Conservation (phyloP, 441 rosid genomes). For the Euphorbia celastroides region DNA sequence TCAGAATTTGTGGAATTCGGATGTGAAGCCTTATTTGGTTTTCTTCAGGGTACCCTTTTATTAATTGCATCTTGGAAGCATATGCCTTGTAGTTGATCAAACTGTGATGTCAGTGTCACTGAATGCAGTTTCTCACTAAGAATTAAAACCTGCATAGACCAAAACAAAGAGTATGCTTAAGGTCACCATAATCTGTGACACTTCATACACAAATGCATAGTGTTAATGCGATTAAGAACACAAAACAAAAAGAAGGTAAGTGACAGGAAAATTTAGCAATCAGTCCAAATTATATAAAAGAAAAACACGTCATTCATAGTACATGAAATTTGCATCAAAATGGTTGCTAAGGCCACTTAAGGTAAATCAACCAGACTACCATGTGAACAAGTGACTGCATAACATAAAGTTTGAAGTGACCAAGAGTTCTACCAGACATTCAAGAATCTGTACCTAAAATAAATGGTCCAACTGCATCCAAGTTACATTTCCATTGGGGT, state of each 20-base stretch:
- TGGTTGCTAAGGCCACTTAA: background rate
- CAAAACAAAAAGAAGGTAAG: background rate
- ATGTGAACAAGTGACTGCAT: background rate
- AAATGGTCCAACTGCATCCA: too few species aligned
- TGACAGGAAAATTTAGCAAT: too few species aligned
- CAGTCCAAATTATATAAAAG: background rate
- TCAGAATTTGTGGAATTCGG: slow-evolving; percentile 38
- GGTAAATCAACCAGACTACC: background rate
- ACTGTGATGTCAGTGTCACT: slow-evolving; percentile 69
- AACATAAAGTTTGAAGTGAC: background rate
- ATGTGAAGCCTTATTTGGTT: slow-evolving; percentile 37
- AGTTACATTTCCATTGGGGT: too few species aligned
- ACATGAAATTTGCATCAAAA: background rate
- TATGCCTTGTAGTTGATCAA: slow-evolving; percentile 82
- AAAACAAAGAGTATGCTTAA: background rate
- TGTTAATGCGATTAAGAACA: background rate
- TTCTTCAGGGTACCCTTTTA: slow-evolving; percentile 72
- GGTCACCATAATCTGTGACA: slow-evolving; percentile 29
- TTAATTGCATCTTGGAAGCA: slow-evolving; percentile 91
- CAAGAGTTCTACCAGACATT: background rate
- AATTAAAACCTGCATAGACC: slow-evolving; percentile 64
- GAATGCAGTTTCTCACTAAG: slow-evolving; percentile 92
- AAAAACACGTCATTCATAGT: background rate
- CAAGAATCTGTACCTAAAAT: too few species aligned
- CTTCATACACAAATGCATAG: background rate